Conservation (phyloP, 345 rosid genomes). For the Eucalyptus lansdowneana region DNA sequence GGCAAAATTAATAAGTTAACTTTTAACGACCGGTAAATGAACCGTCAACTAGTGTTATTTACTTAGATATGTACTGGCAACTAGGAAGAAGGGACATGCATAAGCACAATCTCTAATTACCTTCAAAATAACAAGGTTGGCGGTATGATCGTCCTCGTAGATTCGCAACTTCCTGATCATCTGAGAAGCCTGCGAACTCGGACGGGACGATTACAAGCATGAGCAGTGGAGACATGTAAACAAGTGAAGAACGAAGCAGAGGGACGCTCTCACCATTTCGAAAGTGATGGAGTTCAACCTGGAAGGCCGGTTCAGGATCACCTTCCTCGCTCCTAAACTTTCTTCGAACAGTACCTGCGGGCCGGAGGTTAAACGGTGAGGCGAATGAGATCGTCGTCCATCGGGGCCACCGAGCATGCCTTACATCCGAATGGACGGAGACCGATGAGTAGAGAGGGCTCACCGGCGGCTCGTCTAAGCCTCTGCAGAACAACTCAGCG, state of each 20-base stretch:
- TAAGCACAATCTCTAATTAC: background rate
- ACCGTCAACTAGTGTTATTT: background rate
- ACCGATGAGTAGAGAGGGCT: background rate
- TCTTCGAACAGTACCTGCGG: background rate
- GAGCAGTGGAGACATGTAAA: background rate
- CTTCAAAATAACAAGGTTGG: background rate
- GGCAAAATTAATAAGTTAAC: background rate
- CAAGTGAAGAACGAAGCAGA: background rate
- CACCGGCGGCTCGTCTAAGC: background rate
- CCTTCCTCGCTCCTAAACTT: background rate
- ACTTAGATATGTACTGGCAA: background rate
- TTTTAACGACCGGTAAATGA: background rate
- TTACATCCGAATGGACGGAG: too few relatives aligned
- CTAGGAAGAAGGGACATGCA: background rate
- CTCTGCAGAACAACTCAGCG: background rate
- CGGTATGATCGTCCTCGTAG: background rate
- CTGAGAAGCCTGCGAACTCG: background rate
- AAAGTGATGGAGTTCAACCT: background rate
- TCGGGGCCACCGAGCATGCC: background rate
- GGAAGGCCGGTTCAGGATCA: background rate
- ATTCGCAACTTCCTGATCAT: background rate
- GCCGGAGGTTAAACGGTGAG: background rate
- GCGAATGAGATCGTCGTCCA: background rate
- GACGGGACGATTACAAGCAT: background rate
- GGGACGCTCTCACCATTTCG: background rate